Conservation (phyloP, 306 rosid species). For the Morella rubra region DNA sequence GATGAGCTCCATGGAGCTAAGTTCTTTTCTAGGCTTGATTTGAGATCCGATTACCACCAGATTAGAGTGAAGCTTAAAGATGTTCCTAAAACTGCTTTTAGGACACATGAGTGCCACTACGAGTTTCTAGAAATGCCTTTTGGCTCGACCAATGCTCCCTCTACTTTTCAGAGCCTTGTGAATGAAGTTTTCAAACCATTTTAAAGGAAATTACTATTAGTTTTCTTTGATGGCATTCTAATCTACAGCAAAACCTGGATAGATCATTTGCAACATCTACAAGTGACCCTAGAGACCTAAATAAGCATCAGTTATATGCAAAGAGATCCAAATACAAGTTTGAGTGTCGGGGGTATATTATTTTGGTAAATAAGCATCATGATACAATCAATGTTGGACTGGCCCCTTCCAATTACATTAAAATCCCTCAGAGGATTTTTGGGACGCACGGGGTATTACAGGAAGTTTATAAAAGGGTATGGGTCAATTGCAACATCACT, state of each 20-base stretch:
- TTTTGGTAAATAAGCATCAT: not conserved
- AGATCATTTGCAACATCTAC: not conserved
- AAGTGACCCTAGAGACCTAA: not conserved
- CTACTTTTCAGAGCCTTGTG: not conserved
- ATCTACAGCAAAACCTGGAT: not conserved
- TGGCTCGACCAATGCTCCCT: not conserved
- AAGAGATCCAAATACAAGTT: not conserved
- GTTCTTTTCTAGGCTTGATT: not conserved
- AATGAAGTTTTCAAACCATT: not conserved
- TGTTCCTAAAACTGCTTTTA: not conserved
- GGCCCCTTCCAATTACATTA: not conserved
- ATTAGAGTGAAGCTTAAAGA: not conserved
- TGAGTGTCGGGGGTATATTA: not conserved
- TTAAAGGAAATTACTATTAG: not conserved
- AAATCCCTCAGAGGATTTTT: not conserved
- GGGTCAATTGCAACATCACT: not conserved
- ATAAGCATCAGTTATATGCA: not conserved
- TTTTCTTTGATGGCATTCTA: not conserved
- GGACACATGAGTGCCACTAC: not conserved
- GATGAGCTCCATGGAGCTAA: not conserved
- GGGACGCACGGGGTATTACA: not conserved
- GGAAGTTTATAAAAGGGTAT: not conserved
- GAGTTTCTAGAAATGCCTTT: conserved; percentile 1
- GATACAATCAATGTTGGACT: not conserved
- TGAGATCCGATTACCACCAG: not conserved